phyloP scores from a whole-genome alignment of 2,329 filamentous ascomycete genomes.

The Orbilia blumenaviensis region DNA sequence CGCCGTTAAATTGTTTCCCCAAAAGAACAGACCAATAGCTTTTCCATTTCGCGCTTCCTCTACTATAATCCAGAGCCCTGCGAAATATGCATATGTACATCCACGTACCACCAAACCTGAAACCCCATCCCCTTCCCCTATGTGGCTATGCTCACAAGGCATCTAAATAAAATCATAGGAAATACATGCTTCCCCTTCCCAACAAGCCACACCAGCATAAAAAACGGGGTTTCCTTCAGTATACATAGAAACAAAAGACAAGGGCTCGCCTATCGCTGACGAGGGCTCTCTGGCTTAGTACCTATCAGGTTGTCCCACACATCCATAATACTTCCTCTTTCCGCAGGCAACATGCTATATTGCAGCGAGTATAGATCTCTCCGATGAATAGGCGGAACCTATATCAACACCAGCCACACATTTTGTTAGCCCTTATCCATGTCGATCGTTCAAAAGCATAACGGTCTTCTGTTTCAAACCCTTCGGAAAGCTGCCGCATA shows the following conservation, averaged over 20 bases:
- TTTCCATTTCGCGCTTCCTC: not conserved
- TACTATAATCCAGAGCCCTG: not conserved
- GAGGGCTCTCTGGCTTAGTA: constrained; percentile 29
- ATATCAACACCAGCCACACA: not conserved
- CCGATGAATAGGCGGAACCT: constrained; percentile 85
- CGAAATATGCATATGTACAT: not conserved
- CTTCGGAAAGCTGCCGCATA: not conserved
- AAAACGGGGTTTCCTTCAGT: not conserved
- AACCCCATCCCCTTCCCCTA: constrained; percentile 3
- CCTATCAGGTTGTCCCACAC: constrained; percentile 80
- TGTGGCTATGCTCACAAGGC: not conserved
- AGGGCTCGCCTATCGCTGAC: constrained; percentile 23
- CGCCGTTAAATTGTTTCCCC: not conserved
- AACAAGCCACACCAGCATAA: not conserved
- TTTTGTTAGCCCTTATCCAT: constrained; percentile 3
- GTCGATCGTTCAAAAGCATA: constrained; percentile 1
- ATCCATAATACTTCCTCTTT: constrained; percentile 79
- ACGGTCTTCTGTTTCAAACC: constrained; percentile 2
- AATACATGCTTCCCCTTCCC: no score
- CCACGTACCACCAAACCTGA: not conserved
- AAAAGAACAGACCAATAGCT: not conserved
- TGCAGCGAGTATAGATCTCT: constrained; percentile 95
- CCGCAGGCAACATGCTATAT: constrained; percentile 94
- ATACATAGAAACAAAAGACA: not conserved
- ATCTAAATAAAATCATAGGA: not conserved